phyloP scores from a whole-genome alignment of 2,329 filamentous ascomycete genomes.

The Claviceps pusilla region DNA sequence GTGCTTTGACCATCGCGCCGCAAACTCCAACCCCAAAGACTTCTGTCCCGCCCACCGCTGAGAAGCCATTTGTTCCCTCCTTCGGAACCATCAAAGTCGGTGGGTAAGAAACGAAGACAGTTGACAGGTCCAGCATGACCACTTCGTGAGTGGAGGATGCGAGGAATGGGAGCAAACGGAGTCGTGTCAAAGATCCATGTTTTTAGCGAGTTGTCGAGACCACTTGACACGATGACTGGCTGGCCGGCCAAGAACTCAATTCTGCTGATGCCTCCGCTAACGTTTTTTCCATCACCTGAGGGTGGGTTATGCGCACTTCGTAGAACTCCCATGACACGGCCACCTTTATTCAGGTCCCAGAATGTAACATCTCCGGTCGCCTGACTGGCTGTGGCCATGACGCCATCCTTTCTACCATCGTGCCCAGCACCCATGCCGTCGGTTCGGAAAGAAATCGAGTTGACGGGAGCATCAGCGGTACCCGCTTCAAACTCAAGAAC shows the following conservation, averaged over 20 bases:
- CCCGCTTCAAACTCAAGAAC: slow-evolving; percentile 56
- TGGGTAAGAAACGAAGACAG: slow-evolving; percentile 69
- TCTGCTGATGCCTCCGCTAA: slow-evolving; percentile 67
- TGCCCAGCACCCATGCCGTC: slow-evolving; percentile 79
- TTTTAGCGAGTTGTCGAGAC: slow-evolving; percentile 82
- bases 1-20: slow-evolving; percentile 86
- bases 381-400: slow-evolving; percentile 80
- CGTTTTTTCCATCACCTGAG: slow-evolving; percentile 33
- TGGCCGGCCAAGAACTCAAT: slow-evolving; percentile 83
- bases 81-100: slow-evolving; percentile 79
- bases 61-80: slow-evolving; percentile 85
- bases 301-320: slow-evolving; percentile 78
- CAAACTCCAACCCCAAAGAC: slow-evolving; percentile 92
- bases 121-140: slow-evolving; percentile 82
- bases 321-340: slow-evolving; percentile 71
- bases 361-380: slow-evolving; percentile 79
- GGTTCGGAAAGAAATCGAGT: slow-evolving; percentile 76
- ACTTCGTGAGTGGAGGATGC: slow-evolving; percentile 70
- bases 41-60: slow-evolving; percentile 77
- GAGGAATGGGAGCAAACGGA: slow-evolving; percentile 74
- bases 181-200: slow-evolving; percentile 94
- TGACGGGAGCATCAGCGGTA: slow-evolving; percentile 50
- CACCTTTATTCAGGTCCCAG: slow-evolving; percentile 88
- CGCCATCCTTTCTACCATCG: slow-evolving; percentile 70
- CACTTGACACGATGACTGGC: slow-evolving; percentile 77